phyloP scores from a whole-genome alignment of 2,329 filamentous ascomycete species.

The Xylaria sp. region DNA sequence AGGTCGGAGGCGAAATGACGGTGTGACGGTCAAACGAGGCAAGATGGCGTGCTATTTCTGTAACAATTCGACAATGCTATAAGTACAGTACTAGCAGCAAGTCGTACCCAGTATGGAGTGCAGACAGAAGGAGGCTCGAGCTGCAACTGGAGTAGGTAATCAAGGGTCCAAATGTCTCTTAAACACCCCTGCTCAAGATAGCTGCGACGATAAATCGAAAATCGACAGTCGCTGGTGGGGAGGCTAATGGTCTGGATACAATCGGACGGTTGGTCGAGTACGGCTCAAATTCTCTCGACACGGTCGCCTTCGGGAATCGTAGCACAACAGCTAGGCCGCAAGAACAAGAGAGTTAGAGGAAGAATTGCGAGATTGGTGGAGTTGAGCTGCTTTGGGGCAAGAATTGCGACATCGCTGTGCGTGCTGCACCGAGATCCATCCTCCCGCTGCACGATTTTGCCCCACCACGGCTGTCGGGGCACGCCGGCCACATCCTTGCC shows the following conservation, averaged over 20 bases:
- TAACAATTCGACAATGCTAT: slow-evolving; percentile 27
- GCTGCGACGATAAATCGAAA: slow-evolving; percentile 7
- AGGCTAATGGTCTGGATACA: slow-evolving; percentile 1
- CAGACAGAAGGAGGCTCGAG: slow-evolving; percentile 7
- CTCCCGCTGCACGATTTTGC: slow-evolving; percentile 35
- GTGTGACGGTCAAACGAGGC: slow-evolving; percentile 43
- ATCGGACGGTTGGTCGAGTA: neutral
- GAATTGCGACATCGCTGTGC: slow-evolving; percentile 53
- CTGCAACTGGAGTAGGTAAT: slow-evolving; percentile 6
- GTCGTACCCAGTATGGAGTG: neutral
- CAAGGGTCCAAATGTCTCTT: slow-evolving; percentile 14
- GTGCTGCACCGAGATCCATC: slow-evolving; percentile 45
- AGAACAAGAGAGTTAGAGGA: slow-evolving; percentile 49
- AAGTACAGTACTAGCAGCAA: neutral
- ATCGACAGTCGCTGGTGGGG: neutral
- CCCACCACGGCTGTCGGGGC: slow-evolving; percentile 46
- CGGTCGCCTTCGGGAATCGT: slow-evolving; percentile 23
- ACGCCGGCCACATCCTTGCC: neutral
- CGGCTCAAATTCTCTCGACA: slow-evolving; percentile 11
- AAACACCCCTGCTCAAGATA: slow-evolving; percentile 28
- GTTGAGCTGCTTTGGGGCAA: slow-evolving; percentile 52
- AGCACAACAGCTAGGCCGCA: slow-evolving; percentile 42
- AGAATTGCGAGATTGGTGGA: slow-evolving; percentile 46
- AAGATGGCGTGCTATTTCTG: slow-evolving; percentile 45
- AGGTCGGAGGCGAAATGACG: slow-evolving; percentile 26